These are phyloP conservation scores for Pulveroboletus sp. DNA, from an alignment of 768 basidiomycete species.

Conservation along the genomic window DNA sequence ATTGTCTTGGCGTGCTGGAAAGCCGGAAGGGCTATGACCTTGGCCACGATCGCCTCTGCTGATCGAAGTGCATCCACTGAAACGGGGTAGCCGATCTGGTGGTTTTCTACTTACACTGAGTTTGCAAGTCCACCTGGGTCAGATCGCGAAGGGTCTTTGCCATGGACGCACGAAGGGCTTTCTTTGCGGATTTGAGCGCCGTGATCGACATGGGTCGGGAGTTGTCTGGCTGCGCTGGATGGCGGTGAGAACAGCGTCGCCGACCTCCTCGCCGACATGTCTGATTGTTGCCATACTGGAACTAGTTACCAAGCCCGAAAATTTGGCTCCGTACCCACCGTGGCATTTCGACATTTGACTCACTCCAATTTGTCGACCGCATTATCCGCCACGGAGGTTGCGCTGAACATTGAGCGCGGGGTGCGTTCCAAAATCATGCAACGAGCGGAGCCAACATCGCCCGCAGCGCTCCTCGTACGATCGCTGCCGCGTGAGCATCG, in stretches of 20 bases:
- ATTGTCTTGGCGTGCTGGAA: slow-evolving; percentile 50
- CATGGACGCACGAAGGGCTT: slow-evolving; percentile 55
- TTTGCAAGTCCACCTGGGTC: slow-evolving; percentile 42
- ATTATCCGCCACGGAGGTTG: slow-evolving; percentile 16
- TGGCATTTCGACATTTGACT: background rate
- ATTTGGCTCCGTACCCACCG: slow-evolving; percentile 13
- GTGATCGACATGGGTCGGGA: slow-evolving; percentile 26
- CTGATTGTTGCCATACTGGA: no score
- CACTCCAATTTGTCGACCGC: background rate
- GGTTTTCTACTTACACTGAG: slow-evolving; percentile 51
- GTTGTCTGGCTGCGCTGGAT: background rate
- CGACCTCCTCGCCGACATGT: no score
- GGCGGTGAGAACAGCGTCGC: no score
- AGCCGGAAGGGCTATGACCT: slow-evolving; percentile 48
- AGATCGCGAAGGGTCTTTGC: slow-evolving; percentile 43
- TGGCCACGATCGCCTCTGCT: slow-evolving; percentile 39
- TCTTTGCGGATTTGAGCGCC: slow-evolving; percentile 39
- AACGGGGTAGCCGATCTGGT: background rate
- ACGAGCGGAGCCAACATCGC: slow-evolving; percentile 38
- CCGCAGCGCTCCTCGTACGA: slow-evolving; percentile 40
- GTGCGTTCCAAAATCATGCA: slow-evolving; percentile 6
- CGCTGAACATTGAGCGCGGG: slow-evolving; percentile 15
- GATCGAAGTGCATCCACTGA: slow-evolving; percentile 3
- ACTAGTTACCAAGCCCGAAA: slow-evolving; percentile 2
- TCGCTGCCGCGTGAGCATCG: slow-evolving; percentile 40